Evolutionary conservation across 2,329 filamentous ascomycete genomes (phyloP), one percentile per base, ranked within the genome.

Genomic region (Epichloe glyceriae): DNA sequence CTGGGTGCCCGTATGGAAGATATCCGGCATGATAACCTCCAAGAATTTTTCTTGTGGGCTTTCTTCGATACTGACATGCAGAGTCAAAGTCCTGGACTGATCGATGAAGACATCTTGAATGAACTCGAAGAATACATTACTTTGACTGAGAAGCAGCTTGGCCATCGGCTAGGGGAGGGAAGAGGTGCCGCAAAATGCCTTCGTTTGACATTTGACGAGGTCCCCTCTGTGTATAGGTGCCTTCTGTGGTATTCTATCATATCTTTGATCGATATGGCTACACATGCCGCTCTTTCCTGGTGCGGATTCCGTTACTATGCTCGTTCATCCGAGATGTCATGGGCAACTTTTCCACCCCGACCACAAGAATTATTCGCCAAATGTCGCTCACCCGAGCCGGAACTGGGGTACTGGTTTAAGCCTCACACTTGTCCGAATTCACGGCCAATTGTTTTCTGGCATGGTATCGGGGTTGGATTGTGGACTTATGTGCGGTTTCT

Each of bases 401-500:
- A 68, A 10, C 55, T 85, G 5, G 74, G 75, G 54, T 87, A 88
- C 68, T 87, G 82, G 79, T 71, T 82, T 57, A 74, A 76, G 2
- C 78, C 79, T 5, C 83, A 86, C 59, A 78, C 78, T 1, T 55
- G 55, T 11, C 22, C 52, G 4, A 53, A 54, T 7, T 72, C 72
- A 48, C 65, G 76, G 0, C 84, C 83, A 0, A 64, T 87, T 7
- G 64, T 88, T 4, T 86, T 86, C 64, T 71, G 86, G 46, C 84
- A 87, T 57, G 84, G 84, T 15, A 85, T 86, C 46, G 82, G 83
- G 41, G 72, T 87, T 52, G 83, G 84, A 0, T 71, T 87, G 2
- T 76, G 77, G 60, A 75, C 81, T 0, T 85, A 86, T 57, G 67
- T 73, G 12, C 62, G 66, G 15, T 83, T 83, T 58, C 66, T 87